A percentile compares a stretch with the other conserved stretches of the same genome.
Evolutionary conservation across 1,139 yeast genomes (phyloP).

Genomic region (Zygosaccharomyces pseudobailii): DNA sequence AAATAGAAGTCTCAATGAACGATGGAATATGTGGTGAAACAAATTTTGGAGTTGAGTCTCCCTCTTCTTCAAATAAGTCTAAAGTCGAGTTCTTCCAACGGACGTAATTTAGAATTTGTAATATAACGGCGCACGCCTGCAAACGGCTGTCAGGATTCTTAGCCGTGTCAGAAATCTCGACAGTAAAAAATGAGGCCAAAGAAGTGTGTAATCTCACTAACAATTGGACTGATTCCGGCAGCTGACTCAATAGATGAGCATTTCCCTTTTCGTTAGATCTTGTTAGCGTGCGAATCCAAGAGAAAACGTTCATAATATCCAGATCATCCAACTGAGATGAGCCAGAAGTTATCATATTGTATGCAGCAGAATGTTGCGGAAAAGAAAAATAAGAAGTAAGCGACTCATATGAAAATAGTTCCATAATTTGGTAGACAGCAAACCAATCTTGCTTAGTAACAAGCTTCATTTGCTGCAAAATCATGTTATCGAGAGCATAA

Average conservation of each 20-base stretch:
- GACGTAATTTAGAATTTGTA: constrained; percentile 62
- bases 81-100: constrained; percentile 64
- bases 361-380: constrained; percentile 20
- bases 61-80: constrained; percentile 45
- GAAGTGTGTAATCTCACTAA: constrained; percentile 65
- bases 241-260: constrained; percentile 45
- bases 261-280: constrained; percentile 37
- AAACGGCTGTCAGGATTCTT: constrained; percentile 56
- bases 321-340: constrained; percentile 43
- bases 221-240: constrained; percentile 69
- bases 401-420: constrained; percentile 53
- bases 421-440: constrained; percentile 66
- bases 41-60: constrained; percentile 24
- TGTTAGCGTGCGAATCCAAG: constrained; percentile 56
- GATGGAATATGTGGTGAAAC: constrained; percentile 68
- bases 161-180: constrained; percentile 62
- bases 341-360: constrained; percentile 20
- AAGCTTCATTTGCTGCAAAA: constrained; percentile 55
- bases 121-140: constrained; percentile 63
- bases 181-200: constrained; percentile 57
- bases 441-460: constrained; percentile 77
- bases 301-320: constrained; percentile 62
- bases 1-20: constrained; percentile 75
- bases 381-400: constrained; percentile 57
- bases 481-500: constrained; percentile 58